phyloP scores from a whole-genome alignment of 305 asterid genomes.

The Plantago rigida region DNA sequence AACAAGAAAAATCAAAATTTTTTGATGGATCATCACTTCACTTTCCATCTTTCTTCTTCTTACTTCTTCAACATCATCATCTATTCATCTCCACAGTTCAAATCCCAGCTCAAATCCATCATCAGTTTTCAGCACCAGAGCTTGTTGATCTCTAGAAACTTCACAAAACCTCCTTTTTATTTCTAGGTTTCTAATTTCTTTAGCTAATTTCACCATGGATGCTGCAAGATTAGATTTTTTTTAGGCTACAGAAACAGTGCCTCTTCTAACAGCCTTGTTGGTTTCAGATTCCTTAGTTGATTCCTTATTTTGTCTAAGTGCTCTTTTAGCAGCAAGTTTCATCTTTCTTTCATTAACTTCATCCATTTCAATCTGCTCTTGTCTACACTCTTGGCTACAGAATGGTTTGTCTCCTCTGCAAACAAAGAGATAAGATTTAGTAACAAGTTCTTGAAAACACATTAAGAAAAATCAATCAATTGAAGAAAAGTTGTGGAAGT shows the following conservation, averaged over 20 bases:
- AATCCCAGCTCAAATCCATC: constrained; percentile 20
- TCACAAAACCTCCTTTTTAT: too few species aligned
- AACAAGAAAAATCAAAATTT: constrained; percentile 6
- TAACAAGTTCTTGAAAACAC: too few species aligned
- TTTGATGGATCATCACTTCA: not conserved
- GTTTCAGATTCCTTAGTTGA: constrained; percentile 37
- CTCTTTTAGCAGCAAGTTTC: constrained; percentile 38
- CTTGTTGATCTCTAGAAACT: not conserved
- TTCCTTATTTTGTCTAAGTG: constrained; percentile 33
- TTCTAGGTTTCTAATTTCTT: too few species aligned
- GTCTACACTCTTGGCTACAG: constrained; percentile 68
- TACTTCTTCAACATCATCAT: constrained; percentile 20
- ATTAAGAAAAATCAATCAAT: too few species aligned
- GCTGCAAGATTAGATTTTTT: not conserved
- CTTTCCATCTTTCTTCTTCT: constrained; percentile 13
- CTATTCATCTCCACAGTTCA: constrained; percentile 24
- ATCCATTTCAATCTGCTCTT: constrained; percentile 63
- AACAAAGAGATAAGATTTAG: not conserved
- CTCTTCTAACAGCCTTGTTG: constrained; percentile 40
- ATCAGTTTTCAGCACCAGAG: constrained; percentile 5
- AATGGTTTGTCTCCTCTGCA: constrained; percentile 68
- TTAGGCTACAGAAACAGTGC: constrained; percentile 56
- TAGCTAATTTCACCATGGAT: too few species aligned
- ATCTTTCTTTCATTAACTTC: constrained; percentile 47
- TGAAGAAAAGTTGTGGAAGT: too few species aligned